A percentile compares a stretch with the other conserved stretches of the same genome.
Conservation (phyloP, 78 protist genomes). For the Bigelowiella natans region DNA sequence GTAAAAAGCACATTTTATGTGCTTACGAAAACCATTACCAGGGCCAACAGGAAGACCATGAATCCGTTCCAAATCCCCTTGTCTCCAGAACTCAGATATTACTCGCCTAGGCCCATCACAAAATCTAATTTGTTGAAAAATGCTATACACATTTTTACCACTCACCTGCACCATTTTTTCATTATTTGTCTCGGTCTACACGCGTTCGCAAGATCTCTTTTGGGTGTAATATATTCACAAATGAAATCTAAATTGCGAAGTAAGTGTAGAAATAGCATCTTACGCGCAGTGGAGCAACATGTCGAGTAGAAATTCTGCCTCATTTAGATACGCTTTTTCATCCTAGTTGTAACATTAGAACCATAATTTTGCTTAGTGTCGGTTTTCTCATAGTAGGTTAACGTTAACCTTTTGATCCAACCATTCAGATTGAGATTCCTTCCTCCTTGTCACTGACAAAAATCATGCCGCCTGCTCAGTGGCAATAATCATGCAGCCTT, state of each 20-base stretch:
- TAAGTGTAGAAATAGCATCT: no score
- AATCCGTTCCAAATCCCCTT: neutral
- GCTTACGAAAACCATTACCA: neutral
- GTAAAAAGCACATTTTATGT: neutral
- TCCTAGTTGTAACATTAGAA: no score
- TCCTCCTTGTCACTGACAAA: neutral
- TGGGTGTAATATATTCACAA: no score
- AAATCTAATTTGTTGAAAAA: no score
- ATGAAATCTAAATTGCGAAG: no score
- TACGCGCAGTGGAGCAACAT: neutral
- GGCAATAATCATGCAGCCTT: neutral
- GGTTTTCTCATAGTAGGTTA: no score
- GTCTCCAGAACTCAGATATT: neutral
- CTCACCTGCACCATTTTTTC: neutral
- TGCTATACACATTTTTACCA: neutral
- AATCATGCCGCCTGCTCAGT: neutral
- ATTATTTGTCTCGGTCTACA: neutral
- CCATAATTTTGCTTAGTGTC: no score
- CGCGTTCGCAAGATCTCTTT: neutral
- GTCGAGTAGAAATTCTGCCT: neutral
- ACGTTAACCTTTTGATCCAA: neutral
- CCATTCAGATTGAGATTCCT: neutral
- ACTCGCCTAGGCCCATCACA: neutral
- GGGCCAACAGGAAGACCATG: neutral
- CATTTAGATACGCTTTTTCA: neutral